Conservation (phyloP, 2,329 filamentous ascomycete species). For the Elsinoe fawcettii region DNA sequence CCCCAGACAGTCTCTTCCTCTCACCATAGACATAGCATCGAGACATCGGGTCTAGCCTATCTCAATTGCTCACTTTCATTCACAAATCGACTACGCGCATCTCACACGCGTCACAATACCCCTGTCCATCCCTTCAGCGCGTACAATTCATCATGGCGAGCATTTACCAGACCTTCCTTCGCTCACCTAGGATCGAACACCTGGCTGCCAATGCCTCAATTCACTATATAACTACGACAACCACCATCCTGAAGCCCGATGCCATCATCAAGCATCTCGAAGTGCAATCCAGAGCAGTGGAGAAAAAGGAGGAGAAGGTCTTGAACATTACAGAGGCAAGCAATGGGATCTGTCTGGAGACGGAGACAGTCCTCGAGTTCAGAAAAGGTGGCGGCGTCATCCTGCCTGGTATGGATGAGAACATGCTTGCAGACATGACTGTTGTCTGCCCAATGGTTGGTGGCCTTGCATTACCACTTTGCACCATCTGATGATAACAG, state of each 20-base stretch:
- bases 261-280: constrained; percentile 78
- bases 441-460: constrained; percentile 75
- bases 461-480: constrained; percentile 21
- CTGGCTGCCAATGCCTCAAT: constrained; percentile 41
- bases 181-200: constrained; percentile 34
- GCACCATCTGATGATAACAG: constrained; percentile 29
- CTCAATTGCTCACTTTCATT: background rate
- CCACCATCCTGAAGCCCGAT: constrained; percentile 59
- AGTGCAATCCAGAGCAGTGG: constrained; percentile 63
- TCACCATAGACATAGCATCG: background rate
- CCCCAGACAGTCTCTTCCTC: background rate
- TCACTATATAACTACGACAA: constrained; percentile 86
- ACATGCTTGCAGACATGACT: constrained; percentile 77
- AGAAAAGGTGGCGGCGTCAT: constrained; percentile 73
- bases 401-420: constrained; percentile 84
- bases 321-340: constrained; percentile 65
- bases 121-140: background rate
- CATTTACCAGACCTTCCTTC: constrained; percentile 40
- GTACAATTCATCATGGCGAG: constrained; percentile 29
- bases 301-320: constrained; percentile 73
- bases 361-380: constrained; percentile 79
- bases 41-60: background rate
- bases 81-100: background rate
- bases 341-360: constrained; percentile 64
- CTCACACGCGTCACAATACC: background rate